phyloP scores from a whole-genome alignment of 768 basidiomycete genomes.

The Porphyrellus cyaneotinctus region DNA sequence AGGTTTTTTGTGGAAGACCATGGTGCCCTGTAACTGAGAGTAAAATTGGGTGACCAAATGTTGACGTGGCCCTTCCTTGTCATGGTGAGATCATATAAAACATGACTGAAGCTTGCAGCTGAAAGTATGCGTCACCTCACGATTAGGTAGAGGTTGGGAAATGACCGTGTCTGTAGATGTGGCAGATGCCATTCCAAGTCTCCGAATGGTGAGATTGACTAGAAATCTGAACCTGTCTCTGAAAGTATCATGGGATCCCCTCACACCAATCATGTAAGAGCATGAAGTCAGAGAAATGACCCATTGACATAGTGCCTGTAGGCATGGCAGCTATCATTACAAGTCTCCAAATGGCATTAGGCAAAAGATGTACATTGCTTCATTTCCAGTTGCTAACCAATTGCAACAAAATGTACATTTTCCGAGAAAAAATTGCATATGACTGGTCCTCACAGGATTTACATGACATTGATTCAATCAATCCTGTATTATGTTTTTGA shows the following conservation, averaged over 20 bases:
- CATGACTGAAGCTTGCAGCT: not conserved
- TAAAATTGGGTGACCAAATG: not conserved
- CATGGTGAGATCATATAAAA: not conserved
- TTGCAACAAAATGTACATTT: too few species aligned
- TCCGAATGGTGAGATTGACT: not conserved
- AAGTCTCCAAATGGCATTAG: too few species aligned
- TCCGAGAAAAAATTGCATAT: not conserved
- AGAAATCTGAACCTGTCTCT: too few species aligned
- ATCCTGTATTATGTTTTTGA: too few species aligned
- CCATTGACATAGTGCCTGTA: too few species aligned
- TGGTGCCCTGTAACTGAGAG: not conserved
- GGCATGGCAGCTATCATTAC: too few species aligned
- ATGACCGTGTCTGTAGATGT: not conserved
- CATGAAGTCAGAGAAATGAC: too few species aligned
- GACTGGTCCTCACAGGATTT: not conserved
- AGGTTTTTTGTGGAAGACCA: not conserved
- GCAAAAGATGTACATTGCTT: not conserved
- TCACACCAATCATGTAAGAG: too few species aligned
- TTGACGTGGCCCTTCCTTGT: not conserved
- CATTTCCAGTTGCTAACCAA: not conserved
- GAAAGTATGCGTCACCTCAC: not conserved
- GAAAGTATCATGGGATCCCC: too few species aligned
- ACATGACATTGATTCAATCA: not conserved
- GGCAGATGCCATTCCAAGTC: not conserved
- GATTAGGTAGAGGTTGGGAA: not conserved